These are phyloP conservation scores for Suillus luteus DNA, from an alignment of 768 basidiomycete genomes.

Conservation along the genomic window DNA sequence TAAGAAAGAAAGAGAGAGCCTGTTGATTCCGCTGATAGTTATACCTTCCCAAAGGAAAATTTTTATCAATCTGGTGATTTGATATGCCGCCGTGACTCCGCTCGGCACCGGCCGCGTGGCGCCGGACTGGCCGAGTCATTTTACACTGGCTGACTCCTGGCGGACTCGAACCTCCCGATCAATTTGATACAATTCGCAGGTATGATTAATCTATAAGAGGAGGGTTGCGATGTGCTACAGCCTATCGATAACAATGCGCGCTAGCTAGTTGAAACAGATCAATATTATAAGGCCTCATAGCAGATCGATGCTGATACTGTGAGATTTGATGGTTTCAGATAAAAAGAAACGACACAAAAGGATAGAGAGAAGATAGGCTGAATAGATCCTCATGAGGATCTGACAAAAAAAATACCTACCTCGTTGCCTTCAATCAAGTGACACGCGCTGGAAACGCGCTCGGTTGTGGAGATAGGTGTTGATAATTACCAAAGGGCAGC, in stretches of 20 bases:
- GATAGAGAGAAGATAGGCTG: constrained; percentile 12
- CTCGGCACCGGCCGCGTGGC: constrained; percentile 32
- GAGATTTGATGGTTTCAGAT: constrained; percentile 14
- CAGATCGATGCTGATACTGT: constrained; percentile 16
- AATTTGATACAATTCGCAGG: constrained; percentile 1
- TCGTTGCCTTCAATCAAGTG: constrained; percentile 24
- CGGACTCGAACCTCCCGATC: not conserved
- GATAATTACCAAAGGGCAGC: constrained; percentile 31
- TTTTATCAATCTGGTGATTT: constrained; percentile 67
- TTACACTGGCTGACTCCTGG: constrained; percentile 17
- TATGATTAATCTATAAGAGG: constrained; percentile 13
- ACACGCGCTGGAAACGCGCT: constrained; percentile 35
- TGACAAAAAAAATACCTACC: constrained; percentile 11
- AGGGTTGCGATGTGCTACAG: constrained; percentile 2
- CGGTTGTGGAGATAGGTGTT: constrained; percentile 27
- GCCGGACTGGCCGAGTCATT: constrained; percentile 19
- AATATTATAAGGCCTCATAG: constrained; percentile 14
- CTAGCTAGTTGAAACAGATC: constrained; percentile 13
- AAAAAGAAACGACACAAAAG: constrained; percentile 16
- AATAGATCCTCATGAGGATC: constrained; percentile 12
- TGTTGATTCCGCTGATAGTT: constrained; percentile 55
- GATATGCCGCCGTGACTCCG: constrained; percentile 48
- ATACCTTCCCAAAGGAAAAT: constrained; percentile 56
- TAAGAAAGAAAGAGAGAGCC: constrained; percentile 38
- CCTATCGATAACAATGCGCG: constrained; percentile 13